These are phyloP conservation scores for Kurtzmaniella quercitrusa DNA, from an alignment of 1,139 yeast genomes.

Conservation along the genomic window DNA sequence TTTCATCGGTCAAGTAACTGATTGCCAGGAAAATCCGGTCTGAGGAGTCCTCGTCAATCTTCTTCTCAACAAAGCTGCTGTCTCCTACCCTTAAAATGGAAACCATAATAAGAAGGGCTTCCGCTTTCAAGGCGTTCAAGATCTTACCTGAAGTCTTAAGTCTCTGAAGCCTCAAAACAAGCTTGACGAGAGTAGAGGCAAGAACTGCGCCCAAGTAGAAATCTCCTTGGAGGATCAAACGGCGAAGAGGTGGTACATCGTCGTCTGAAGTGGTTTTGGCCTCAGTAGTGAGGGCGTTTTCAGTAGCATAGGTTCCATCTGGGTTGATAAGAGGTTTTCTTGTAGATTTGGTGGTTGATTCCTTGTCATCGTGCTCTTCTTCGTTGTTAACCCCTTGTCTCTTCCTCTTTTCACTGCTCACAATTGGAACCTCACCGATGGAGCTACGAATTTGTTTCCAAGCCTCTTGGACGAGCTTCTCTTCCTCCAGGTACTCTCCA, in stretches of 20 bases:
- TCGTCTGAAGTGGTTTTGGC: slow-evolving; percentile 26
- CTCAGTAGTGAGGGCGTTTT: slow-evolving; percentile 69
- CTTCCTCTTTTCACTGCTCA: slow-evolving; percentile 63
- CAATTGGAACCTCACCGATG: slow-evolving; percentile 88
- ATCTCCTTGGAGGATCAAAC: slow-evolving; percentile 80
- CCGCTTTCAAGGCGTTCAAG: slow-evolving; percentile 85
- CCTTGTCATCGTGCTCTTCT: slow-evolving; percentile 22
- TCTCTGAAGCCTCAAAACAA: slow-evolving; percentile 73
- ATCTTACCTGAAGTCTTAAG: slow-evolving; percentile 51
- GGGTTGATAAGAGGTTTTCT: slow-evolving; percentile 76
- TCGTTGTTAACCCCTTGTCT: slow-evolving; percentile 28
- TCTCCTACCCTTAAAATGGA: slow-evolving; percentile 89
- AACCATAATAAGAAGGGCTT: slow-evolving; percentile 88
- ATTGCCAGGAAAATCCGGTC: slow-evolving; percentile 88
- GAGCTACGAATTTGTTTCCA: slow-evolving; percentile 85
- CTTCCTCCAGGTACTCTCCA: slow-evolving; percentile 84
- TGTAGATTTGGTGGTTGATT: slow-evolving; percentile 17
- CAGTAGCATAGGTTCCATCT: slow-evolving; percentile 98
- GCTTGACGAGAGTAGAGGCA: slow-evolving; percentile 83
- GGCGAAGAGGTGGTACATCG: slow-evolving; percentile 70
- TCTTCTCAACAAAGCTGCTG: slow-evolving; percentile 65
- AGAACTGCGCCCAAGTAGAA: slow-evolving; percentile 87
- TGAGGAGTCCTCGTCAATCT: slow-evolving; percentile 91
- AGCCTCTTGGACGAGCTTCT: slow-evolving; percentile 69
- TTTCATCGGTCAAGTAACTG: slow-evolving; percentile 67